Evolutionary conservation across 148 eudicot genomes (phyloP).

Genomic region (Rhododendron molle): DNA sequence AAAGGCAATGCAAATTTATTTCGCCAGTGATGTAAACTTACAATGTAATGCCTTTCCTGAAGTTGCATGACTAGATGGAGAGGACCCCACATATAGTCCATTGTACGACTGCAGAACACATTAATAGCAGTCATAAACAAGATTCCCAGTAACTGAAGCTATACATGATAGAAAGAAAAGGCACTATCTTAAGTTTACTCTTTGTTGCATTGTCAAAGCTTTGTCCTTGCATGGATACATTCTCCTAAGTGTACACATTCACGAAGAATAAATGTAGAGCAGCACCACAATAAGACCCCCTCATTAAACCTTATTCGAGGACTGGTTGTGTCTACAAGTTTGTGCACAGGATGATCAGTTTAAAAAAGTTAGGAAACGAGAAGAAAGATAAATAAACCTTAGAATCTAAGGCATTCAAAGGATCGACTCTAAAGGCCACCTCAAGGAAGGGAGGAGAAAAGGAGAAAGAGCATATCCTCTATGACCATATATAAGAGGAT

Average conservation of each 20-base stretch:
- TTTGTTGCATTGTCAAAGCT: neutral
- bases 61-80: conserved; percentile 10
- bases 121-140: neutral
- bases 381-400: neutral
- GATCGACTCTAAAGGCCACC: neutral
- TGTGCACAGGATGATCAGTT: neutral
- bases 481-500: neutral
- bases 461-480: neutral
- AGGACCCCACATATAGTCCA: conserved; percentile 19
- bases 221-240: neutral
- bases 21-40: conserved; percentile 28
- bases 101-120: conserved; percentile 26
- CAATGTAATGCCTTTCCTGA: conserved; percentile 26
- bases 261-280: neutral
- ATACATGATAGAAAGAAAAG: neutral
- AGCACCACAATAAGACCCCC: neutral
- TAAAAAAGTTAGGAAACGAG: neutral
- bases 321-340: neutral
- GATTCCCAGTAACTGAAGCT: neutral
- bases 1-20: neutral
- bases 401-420: neutral
- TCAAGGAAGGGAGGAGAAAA: neutral
- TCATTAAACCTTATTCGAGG: neutral
- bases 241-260: neutral
- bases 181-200: neutral